These are phyloP conservation scores for Aspergillus homomorphus DNA, from an alignment of 495 filamentous ascomycete species.

Conservation along the genomic window DNA sequence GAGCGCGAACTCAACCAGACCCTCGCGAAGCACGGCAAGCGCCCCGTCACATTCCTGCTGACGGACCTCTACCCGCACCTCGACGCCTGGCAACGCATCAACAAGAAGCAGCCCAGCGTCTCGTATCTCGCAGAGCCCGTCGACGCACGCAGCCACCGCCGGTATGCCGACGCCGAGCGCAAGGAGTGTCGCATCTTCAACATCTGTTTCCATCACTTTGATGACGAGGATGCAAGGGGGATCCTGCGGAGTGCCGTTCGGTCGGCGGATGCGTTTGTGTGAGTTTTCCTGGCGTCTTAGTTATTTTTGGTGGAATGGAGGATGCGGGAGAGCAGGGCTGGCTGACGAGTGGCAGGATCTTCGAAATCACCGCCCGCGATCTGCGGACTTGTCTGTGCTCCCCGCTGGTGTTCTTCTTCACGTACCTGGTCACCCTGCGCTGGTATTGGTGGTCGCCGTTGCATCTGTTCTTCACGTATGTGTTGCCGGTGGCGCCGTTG, in stretches of 20 bases:
- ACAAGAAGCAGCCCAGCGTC: slow-evolving; percentile 48
- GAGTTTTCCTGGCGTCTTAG: slow-evolving; percentile 13
- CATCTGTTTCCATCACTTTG: slow-evolving; percentile 76
- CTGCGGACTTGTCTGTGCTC: slow-evolving; percentile 52
- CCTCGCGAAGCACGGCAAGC: slow-evolving; percentile 24
- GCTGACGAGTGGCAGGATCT: slow-evolving; percentile 46
- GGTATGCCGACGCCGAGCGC: slow-evolving; percentile 7
- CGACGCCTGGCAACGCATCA: slow-evolving; percentile 55
- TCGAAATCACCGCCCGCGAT: slow-evolving; percentile 66
- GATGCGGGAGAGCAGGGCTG: too few species aligned
- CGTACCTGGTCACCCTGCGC: slow-evolving; percentile 54
- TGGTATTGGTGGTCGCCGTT: slow-evolving; percentile 57
- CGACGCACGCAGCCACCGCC: slow-evolving; percentile 53
- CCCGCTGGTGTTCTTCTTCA: slow-evolving; percentile 50
- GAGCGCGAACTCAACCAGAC: slow-evolving; percentile 53
- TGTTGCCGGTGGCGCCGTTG: slow-evolving; percentile 61
- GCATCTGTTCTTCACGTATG: slow-evolving; percentile 62
- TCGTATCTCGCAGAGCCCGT: slow-evolving; percentile 55
- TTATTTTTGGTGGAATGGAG: not conserved
- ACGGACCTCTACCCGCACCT: slow-evolving; percentile 69
- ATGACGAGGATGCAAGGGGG: slow-evolving; percentile 53
- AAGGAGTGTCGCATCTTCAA: slow-evolving; percentile 63
- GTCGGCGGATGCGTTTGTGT: slow-evolving; percentile 63
- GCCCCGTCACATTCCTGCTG: slow-evolving; percentile 58
- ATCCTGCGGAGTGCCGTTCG: slow-evolving; percentile 62